Conservation (phyloP, 257 asterid genomes). For the Ophiorrhiza pumila region DNA sequence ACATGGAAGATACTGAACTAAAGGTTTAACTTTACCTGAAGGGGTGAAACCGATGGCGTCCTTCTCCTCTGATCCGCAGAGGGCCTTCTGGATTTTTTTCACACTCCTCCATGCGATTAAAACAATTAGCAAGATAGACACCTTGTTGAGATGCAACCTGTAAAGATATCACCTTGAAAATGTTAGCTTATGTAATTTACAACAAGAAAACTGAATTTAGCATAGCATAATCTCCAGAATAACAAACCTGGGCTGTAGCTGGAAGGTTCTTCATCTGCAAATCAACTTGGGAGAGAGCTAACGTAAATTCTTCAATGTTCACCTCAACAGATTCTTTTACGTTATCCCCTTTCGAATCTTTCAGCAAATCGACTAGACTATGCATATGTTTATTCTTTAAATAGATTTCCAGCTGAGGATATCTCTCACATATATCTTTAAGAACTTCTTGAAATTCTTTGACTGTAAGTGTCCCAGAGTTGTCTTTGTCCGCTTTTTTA, state of each 20-base stretch:
- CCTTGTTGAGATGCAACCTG: constrained; percentile 99
- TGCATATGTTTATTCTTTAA: constrained; percentile 56
- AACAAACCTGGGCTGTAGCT: constrained; percentile 90
- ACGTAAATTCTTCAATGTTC: constrained; percentile 72
- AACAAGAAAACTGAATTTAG: background rate
- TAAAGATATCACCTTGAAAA: constrained; percentile 23
- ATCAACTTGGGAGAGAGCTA: constrained; percentile 87
- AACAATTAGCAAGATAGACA: constrained; percentile 83
- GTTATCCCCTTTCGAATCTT: constrained; percentile 48
- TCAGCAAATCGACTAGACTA: constrained; percentile 68
- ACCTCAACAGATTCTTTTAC: constrained; percentile 72
- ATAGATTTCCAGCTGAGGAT: constrained; percentile 82
- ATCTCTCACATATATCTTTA: constrained; percentile 76
- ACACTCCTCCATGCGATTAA: constrained; percentile 86
- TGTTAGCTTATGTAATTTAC: background rate
- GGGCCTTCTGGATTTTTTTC: constrained; percentile 94
- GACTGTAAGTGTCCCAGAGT: constrained; percentile 84
- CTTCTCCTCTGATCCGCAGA: constrained; percentile 89
- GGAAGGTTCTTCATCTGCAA: constrained; percentile 94
- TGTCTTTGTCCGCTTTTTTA: constrained; percentile 81
- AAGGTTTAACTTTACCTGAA: constrained; percentile 58
- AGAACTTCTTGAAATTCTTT: constrained; percentile 87
- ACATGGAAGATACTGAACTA: background rate
- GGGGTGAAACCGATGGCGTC: constrained; percentile 90
- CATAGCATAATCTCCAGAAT: background rate